Base-by-base conservation (phyloP, 768 basidiomycete species). In the Lentinula lateritia region DNA sequence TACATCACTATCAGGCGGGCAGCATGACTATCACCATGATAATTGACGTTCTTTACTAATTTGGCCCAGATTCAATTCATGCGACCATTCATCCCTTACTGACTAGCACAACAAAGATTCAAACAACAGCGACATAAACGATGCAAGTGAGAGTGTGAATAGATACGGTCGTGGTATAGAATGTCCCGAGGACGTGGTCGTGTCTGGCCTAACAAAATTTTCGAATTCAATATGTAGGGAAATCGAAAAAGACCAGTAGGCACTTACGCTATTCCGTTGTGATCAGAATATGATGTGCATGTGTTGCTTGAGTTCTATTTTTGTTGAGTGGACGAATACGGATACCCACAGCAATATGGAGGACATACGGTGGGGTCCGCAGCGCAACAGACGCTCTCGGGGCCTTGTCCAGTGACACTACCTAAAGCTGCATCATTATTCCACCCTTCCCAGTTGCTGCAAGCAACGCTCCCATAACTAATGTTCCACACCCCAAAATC, bases 401-500 rank as follows among this genome's bases (percentile, higher is more conserved):
- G 74, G 10, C 79, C 89, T 36, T 89, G 71, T 62, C 76, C 74
- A 20, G 80, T 68, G 16, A 89, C 86, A 61, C 85, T 89, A 20
- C 92, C 92, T 42, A 93, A 74, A 13, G 90, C 89, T 13, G 83
- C 74, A 15, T 80, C 68, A 61, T 87, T 75, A 18, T 74, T 77
- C 54, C 75, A 79, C 8, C 92, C 92, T 39, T 76, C 72, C 92
- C 92, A 93, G 57, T 81, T 71, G 3, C 75, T 60, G 67, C 92
- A 93, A 35, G 84, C 73, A 9, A 92, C 84, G 34, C 74, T 77
- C 66, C 84, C 73, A 69, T 93, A 93, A 16, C 80, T 85, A 67
- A 91, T 76, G 66, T 92, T 92, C 92, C 92, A 94, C 18, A 93
- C 84, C 54, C 92, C 90, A 75, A 93, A 93, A 68, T 93, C 92